Percentiles rank a stretch among this genome's conserved stretches.
phyloP scores from a whole-genome alignment of 345 rosid species.

The Turritis glabra region DNA sequence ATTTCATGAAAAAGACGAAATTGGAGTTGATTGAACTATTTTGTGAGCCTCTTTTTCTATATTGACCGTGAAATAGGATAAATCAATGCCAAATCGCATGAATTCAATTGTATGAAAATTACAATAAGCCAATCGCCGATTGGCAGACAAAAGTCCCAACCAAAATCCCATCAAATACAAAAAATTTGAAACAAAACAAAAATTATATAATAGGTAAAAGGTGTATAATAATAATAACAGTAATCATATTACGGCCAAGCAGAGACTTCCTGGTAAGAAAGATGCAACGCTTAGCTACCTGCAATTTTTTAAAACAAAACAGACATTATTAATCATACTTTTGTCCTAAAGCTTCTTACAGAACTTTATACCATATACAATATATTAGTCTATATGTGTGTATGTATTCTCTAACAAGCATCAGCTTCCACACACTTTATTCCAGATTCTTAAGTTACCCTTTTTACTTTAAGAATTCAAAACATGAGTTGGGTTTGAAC shows the following conservation, averaged over 20 bases:
- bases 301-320: neutral
- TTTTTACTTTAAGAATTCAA: conserved; percentile 13
- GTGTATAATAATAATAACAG: conserved; percentile 26
- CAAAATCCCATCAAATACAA: conserved; percentile 23
- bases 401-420: conserved; percentile 8
- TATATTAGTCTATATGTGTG: neutral
- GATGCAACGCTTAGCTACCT: conserved; percentile 23
- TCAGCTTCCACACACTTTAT: conserved; percentile 28
- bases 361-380: conserved; percentile 7
- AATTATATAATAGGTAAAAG: conserved; percentile 14
- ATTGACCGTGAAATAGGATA: neutral
- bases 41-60: too few species aligned
- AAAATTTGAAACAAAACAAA: conserved; percentile 12
- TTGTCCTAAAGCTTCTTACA: conserved; percentile 13
- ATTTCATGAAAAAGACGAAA: neutral
- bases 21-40: neutral
- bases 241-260: conserved; percentile 32
- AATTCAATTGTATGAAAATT: conserved; percentile 24
- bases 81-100: neutral
- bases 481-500: conserved; percentile 18
- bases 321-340: conserved; percentile 18
- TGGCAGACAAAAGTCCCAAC: conserved; percentile 9
- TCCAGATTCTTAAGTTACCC: conserved; percentile 25
- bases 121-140: conserved; percentile 14
- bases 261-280: conserved; percentile 26